Evolutionary conservation across 345 rosid genomes (phyloP).

Genomic region (Carallia brachiata): DNA sequence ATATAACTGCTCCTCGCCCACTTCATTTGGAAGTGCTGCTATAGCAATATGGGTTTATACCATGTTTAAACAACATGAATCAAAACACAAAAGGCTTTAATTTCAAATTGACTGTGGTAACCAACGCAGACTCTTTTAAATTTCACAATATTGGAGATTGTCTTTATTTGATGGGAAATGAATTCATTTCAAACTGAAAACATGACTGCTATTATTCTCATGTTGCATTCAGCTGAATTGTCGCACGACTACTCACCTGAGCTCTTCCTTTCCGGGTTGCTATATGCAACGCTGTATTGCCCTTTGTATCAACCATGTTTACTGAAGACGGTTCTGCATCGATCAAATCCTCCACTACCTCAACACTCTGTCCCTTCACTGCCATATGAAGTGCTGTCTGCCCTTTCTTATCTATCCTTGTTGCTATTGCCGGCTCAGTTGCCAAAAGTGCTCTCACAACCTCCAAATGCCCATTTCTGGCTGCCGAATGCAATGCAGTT

Average conservation of each 20-base stretch:
- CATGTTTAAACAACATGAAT: too few species aligned
- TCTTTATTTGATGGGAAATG: too few species aligned
- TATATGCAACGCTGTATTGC: conserved; percentile 77
- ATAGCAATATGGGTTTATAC: too few species aligned
- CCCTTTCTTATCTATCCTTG: conserved; percentile 80
- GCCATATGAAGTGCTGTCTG: conserved; percentile 98
- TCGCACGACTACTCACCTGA: conserved; percentile 39
- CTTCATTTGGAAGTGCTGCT: too few species aligned
- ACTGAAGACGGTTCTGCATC: conserved; percentile 51
- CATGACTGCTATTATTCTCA: too few species aligned
- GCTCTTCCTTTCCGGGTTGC: conserved; percentile 80
- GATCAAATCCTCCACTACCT: conserved; percentile 65
- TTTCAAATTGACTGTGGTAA: too few species aligned
- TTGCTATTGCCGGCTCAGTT: conserved; percentile 56
- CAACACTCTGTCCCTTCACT: conserved; percentile 71
- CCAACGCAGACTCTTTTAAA: too few species aligned
- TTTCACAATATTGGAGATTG: too few species aligned
- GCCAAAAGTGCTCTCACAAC: conserved; percentile 66
- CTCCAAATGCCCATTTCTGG: conserved; percentile 79
- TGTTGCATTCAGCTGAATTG: background rate
- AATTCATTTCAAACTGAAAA: background rate
- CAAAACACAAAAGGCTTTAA: too few species aligned
- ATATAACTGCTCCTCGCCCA: too few species aligned
- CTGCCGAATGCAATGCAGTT: conserved; percentile 87
- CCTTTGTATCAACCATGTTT: conserved; percentile 72